Evolutionary conservation across 495 filamentous ascomycete species (phyloP).

Genomic region (Penicillium malachiteum): DNA sequence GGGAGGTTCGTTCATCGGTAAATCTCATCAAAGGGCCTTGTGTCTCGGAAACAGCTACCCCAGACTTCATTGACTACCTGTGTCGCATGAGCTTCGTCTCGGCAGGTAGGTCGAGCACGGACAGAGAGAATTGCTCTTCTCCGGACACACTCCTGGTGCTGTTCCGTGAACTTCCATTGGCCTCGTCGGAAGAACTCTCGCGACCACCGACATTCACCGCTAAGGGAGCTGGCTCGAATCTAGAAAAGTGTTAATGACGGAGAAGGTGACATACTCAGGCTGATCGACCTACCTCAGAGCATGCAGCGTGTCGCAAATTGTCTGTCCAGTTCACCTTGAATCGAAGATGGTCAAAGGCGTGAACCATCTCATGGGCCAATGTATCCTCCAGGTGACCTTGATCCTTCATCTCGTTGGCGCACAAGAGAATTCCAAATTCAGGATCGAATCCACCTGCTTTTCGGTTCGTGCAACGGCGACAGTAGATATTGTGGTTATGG

Average conservation of each 20-base stretch:
- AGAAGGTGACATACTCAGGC: not conserved
- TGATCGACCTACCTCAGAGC: constrained; percentile 71
- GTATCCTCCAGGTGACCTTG: constrained; percentile 84
- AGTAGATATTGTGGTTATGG: constrained; percentile 72
- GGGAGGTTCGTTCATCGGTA: constrained; percentile 65
- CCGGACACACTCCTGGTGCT: constrained; percentile 90
- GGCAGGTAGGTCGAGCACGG: constrained; percentile 68
- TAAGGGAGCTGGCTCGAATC: constrained; percentile 90
- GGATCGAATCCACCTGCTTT: constrained; percentile 81
- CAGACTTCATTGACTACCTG: constrained; percentile 94
- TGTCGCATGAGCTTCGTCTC: constrained; percentile 81
- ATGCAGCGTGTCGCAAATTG: constrained; percentile 84
- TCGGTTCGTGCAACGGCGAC: constrained; percentile 66
- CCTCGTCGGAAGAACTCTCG: constrained; percentile 78
- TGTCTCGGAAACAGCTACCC: constrained; percentile 94
- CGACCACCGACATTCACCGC: constrained; percentile 90
- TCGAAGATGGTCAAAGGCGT: constrained; percentile 89
- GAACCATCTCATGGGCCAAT: constrained; percentile 95
- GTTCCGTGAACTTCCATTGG: constrained; percentile 85
- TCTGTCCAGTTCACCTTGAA: constrained; percentile 83
- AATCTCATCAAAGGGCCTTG: constrained; percentile 92
- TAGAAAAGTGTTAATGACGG: constrained; percentile 25
- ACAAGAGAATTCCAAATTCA: constrained; percentile 81
- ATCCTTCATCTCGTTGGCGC: constrained; percentile 80
- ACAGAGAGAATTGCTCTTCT: constrained; percentile 76